Conservation (phyloP, 179 eudicot species). For the Corrigiola litoralis region DNA sequence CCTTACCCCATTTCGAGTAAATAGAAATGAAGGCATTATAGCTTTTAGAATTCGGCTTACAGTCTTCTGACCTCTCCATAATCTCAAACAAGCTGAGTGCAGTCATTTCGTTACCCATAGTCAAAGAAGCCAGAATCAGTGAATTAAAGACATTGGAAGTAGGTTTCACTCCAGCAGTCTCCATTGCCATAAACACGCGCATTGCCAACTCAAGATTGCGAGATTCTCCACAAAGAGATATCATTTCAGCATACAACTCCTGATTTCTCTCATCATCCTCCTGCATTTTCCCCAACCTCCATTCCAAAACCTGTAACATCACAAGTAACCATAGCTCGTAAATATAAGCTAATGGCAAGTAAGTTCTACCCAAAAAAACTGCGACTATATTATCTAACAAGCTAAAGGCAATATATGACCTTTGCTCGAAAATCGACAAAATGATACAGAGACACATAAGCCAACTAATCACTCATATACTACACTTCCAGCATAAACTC, state of each 20-base stretch:
- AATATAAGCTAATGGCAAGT: neutral
- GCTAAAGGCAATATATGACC: neutral
- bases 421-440: too few species aligned
- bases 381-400: neutral
- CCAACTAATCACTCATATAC: too few species aligned
- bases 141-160: slow-evolving; percentile 39
- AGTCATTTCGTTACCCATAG: slow-evolving; percentile 37
- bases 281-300: slow-evolving; percentile 52
- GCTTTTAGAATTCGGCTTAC: slow-evolving; percentile 40
- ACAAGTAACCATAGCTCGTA: slow-evolving; percentile 22
- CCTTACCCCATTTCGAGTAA: slow-evolving; percentile 38
- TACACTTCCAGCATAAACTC: too few species aligned
- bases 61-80: slow-evolving; percentile 43
- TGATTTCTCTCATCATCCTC: slow-evolving; percentile 22
- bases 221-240: slow-evolving; percentile 39
- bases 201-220: slow-evolving; percentile 35
- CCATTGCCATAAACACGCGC: slow-evolving; percentile 44
- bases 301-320: slow-evolving; percentile 45
- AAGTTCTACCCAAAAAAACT: neutral
- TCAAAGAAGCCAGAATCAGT: slow-evolving; percentile 35
- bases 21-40: slow-evolving; percentile 39
- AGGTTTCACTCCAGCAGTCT: slow-evolving; percentile 34
- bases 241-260: slow-evolving; percentile 34
- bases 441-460: too few species aligned
- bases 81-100: slow-evolving; percentile 53